phyloP scores from a whole-genome alignment of 1,139 yeast genomes.

The Hanseniaspora gamundiae region DNA sequence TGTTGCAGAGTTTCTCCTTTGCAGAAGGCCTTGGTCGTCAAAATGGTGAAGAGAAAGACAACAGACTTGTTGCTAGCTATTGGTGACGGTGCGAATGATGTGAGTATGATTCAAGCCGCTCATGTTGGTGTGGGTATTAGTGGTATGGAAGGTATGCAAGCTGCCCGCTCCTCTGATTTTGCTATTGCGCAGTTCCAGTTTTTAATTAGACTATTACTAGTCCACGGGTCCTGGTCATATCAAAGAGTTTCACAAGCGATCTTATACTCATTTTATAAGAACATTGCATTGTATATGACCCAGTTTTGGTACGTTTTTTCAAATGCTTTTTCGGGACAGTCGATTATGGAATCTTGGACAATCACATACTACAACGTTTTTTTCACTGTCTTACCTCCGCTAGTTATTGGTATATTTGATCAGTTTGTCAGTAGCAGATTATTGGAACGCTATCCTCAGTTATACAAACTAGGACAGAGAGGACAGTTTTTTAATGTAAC shows the following conservation, averaged over 20 bases:
- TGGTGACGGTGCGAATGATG: slow-evolving; percentile 99
- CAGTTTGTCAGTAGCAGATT: slow-evolving; percentile 89
- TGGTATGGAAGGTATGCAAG: slow-evolving; percentile 99
- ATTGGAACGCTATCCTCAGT: slow-evolving; percentile 82
- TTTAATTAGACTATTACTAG: slow-evolving; percentile 68
- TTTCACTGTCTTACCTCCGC: slow-evolving; percentile 91
- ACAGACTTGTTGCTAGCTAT: slow-evolving; percentile 76
- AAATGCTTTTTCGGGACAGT: slow-evolving; percentile 90
- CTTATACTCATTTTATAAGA: slow-evolving; percentile 88
- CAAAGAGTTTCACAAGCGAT: slow-evolving; percentile 89
- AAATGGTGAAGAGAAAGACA: slow-evolving; percentile 73
- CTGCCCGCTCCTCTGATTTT: slow-evolving; percentile 94
- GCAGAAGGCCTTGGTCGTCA: slow-evolving; percentile 93
- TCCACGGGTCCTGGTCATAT: slow-evolving; percentile 97
- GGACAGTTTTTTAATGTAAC: slow-evolving; percentile 81
- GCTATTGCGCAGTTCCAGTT: slow-evolving; percentile 93
- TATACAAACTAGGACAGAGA: slow-evolving; percentile 81
- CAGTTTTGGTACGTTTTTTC: slow-evolving; percentile 96
- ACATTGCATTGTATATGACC: slow-evolving; percentile 89
- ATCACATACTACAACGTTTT: slow-evolving; percentile 92
- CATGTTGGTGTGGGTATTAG: slow-evolving; percentile 98
- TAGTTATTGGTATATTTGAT: slow-evolving; percentile 91
- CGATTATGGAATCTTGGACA: slow-evolving; percentile 96
- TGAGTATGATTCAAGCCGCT: slow-evolving; percentile 97
- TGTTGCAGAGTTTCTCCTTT: slow-evolving; percentile 97